Evolutionary conservation across 495 filamentous ascomycete genomes (phyloP).

Genomic region (Aspergillus cristatus): DNA sequence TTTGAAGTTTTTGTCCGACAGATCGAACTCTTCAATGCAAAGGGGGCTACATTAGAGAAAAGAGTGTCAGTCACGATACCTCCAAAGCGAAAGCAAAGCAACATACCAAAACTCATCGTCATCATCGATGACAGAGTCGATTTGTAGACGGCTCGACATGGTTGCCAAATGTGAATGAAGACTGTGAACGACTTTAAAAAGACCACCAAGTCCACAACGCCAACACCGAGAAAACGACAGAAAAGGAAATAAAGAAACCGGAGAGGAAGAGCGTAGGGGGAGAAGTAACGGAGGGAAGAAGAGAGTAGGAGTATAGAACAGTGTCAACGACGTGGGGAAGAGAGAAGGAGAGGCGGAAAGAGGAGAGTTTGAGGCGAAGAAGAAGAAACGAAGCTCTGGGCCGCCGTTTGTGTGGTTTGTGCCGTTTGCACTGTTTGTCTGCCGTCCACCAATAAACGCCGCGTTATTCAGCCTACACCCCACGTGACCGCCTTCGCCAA

Average conservation of each 20-base stretch:
- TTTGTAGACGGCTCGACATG: constrained; percentile 59
- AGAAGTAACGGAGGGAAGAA: constrained; percentile 7
- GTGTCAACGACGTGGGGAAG: constrained; percentile 9
- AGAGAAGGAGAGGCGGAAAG: constrained; percentile 1
- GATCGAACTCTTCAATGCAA: constrained; percentile 97
- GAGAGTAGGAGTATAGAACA: constrained; percentile 10
- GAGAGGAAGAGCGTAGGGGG: constrained; percentile 11
- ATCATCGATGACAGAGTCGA: constrained; percentile 96
- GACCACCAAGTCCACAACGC: constrained; percentile 19
- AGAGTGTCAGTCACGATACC: constrained; percentile 10
- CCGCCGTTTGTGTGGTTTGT: constrained; percentile 17
- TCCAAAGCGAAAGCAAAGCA: too few relatives aligned
- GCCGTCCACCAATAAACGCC: constrained; percentile 1
- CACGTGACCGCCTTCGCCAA: constrained; percentile 24
- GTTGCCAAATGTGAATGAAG: constrained; percentile 10
- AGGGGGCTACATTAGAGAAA: constrained; percentile 62
- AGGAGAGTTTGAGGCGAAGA: constrained; percentile 12
- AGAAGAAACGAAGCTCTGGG: constrained; percentile 26
- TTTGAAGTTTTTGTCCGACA: constrained; percentile 92
- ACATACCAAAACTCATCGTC: constrained; percentile 86
- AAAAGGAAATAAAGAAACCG: too few relatives aligned
- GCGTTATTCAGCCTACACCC: constrained; percentile 9
- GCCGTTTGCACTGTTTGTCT: constrained; percentile 14
- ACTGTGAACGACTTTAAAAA: constrained; percentile 14
- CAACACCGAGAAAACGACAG: constrained; percentile 18